A percentile compares a stretch with the other conserved stretches of the same genome.
Conservation (phyloP, 441 rosid species). For the Pelargonium cotyledonis region DNA sequence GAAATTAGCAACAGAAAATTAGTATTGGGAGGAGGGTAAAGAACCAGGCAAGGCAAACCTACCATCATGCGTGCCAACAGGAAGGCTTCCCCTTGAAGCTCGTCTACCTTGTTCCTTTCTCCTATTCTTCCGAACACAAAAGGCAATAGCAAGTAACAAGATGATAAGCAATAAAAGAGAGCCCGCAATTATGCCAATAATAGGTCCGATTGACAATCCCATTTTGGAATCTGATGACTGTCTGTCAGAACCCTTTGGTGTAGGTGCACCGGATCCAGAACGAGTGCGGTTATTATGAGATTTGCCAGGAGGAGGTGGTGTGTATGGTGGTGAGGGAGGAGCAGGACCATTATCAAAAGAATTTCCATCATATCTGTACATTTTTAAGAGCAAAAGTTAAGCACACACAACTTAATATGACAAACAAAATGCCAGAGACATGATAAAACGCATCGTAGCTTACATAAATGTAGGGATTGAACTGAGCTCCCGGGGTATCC, state of each 20-base stretch:
- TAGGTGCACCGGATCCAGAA: constrained; percentile 33
- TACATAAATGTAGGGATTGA: constrained; percentile 65
- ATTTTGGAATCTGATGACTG: constrained; percentile 39
- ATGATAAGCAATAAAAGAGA: constrained; percentile 44
- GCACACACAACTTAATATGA: constrained; percentile 9
- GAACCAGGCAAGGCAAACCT: constrained; percentile 13
- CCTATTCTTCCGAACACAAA: constrained; percentile 48
- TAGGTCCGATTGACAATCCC: constrained; percentile 51
- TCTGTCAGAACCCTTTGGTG: constrained; percentile 30
- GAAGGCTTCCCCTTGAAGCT: constrained; percentile 49
- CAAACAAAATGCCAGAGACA: constrained; percentile 2
- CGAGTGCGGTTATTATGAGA: constrained; percentile 36
- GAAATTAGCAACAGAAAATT: no score
- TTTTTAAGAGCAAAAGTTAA: constrained; percentile 21
- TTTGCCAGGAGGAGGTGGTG: constrained; percentile 45
- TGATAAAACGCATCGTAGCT: constrained; percentile 24
- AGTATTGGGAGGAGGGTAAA: no score
- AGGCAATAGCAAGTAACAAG: constrained; percentile 39
- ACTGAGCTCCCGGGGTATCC: constrained; percentile 73
- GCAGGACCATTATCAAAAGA: constrained; percentile 78
- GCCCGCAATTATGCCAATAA: constrained; percentile 60
- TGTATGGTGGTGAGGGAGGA: constrained; percentile 61
- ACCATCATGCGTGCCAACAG: constrained; percentile 42
- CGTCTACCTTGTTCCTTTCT: constrained; percentile 38
- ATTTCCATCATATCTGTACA: constrained; percentile 74